phyloP scores from a whole-genome alignment of 2,329 filamentous ascomycete genomes.

The Colletotrichum scovillei region DNA sequence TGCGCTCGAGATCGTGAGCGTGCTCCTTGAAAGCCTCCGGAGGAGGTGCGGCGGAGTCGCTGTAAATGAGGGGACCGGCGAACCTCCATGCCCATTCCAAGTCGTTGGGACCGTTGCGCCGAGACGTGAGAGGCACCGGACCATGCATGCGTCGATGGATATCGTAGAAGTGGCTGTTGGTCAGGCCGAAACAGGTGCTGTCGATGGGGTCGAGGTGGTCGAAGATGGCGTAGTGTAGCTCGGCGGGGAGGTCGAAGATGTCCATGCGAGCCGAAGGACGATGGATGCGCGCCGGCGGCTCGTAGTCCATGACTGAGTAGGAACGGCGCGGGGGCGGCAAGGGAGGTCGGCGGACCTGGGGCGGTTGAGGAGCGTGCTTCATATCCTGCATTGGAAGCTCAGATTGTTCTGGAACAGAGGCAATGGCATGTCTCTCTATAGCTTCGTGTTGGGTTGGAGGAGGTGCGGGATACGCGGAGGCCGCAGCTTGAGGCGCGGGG shows the following conservation, averaged over 20 bases:
- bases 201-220: conserved; percentile 74
- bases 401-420: conserved; percentile 35
- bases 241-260: conserved; percentile 65
- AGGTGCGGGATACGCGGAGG: conserved; percentile 8
- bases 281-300: conserved; percentile 61
- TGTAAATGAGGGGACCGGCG: conserved; percentile 56
- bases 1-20: conserved; percentile 51
- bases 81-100: conserved; percentile 73
- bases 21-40: conserved; percentile 23
- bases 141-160: conserved; percentile 69
- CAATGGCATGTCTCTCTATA: conserved; percentile 25
- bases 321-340: conserved; percentile 64
- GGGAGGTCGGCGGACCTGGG: conserved; percentile 42
- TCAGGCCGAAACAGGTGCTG: conserved; percentile 70
- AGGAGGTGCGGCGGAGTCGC: conserved; percentile 17
- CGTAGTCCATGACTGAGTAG: conserved; percentile 71
- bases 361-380: conserved; percentile 35
- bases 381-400: conserved; percentile 36
- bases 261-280: conserved; percentile 57
- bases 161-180: conserved; percentile 67
- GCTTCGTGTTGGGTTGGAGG: conserved; percentile 1
- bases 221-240: conserved; percentile 70
- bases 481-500: conserved; percentile 3
- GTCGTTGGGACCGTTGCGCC: conserved; percentile 70
- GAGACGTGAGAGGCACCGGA: conserved; percentile 64